Conservation (phyloP, 2,329 filamentous ascomycete genomes). For the Microcyclospora pomicola region DNA sequence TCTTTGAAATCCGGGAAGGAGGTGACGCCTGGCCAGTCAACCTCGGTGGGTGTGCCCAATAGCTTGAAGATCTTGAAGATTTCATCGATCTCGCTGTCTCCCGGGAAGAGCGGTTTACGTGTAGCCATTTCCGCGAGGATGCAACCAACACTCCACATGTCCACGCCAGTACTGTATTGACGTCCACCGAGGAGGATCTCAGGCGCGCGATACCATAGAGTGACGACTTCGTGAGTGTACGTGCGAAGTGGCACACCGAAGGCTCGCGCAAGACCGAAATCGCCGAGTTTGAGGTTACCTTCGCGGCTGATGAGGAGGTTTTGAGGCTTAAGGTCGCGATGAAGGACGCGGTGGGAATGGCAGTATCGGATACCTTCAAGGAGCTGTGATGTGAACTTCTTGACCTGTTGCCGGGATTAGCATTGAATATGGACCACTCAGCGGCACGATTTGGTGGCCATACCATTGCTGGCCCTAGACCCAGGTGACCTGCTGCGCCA, state of each 20-base stretch:
- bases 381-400: constrained; percentile 85
- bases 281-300: constrained; percentile 77
- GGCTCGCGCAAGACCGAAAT: constrained; percentile 78
- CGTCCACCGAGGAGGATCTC: constrained; percentile 83
- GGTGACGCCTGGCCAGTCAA: constrained; percentile 80
- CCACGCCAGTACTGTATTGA: constrained; percentile 85
- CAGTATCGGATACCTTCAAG: constrained; percentile 77
- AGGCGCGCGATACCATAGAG: constrained; percentile 81
- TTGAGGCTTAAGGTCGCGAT: constrained; percentile 82
- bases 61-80: constrained; percentile 85
- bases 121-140: constrained; percentile 98
- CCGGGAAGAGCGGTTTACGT: constrained; percentile 79
- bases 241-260: constrained; percentile 84
- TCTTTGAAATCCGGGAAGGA: constrained; percentile 88
- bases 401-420: constrained; percentile 36
- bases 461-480: constrained; percentile 58
- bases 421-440: background rate
- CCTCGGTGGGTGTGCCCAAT: constrained; percentile 71
- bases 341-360: constrained; percentile 74
- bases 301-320: constrained; percentile 77
- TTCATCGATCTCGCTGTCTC: constrained; percentile 85
- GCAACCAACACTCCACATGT: constrained; percentile 91
- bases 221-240: constrained; percentile 91
- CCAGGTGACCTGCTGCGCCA: constrained; percentile 50
- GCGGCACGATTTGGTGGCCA: background rate